These are phyloP conservation scores for Mycena olivaceomarginata DNA, from an alignment of 768 basidiomycete species.

Conservation along the genomic window DNA sequence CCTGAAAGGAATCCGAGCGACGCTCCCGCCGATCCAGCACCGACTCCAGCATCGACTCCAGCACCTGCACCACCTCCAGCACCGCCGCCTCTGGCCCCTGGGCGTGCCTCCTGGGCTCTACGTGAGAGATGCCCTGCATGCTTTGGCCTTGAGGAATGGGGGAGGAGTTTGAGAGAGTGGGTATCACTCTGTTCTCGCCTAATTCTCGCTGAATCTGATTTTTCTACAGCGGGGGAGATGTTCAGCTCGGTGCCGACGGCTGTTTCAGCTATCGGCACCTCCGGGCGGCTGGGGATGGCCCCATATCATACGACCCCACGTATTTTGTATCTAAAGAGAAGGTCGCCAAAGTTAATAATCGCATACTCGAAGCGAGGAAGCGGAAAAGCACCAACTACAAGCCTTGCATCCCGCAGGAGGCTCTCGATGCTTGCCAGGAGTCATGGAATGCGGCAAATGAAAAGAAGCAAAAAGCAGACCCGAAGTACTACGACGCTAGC, in stretches of 20 bases:
- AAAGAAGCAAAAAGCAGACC: not conserved
- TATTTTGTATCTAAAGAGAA: not conserved
- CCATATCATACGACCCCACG: not conserved
- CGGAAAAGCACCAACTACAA: not conserved
- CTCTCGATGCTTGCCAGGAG: not conserved
- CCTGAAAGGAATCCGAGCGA: too few relatives aligned
- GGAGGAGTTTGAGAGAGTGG: not conserved
- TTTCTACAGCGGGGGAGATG: not conserved
- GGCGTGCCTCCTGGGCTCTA: too few relatives aligned
- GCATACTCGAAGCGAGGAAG: not conserved
- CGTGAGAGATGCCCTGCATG: not conserved
- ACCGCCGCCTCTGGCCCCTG: too few relatives aligned
- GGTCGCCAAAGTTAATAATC: not conserved
- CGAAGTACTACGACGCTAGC: not conserved
- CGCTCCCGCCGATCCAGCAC: too few relatives aligned
- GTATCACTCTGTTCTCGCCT: too few relatives aligned
- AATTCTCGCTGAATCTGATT: too few relatives aligned
- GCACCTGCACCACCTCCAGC: too few relatives aligned
- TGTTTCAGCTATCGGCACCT: not conserved
- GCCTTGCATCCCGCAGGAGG: not conserved
- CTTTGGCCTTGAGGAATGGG: not conserved
- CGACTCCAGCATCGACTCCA: too few relatives aligned
- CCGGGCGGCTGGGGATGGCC: not conserved
- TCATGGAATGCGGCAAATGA: not conserved
- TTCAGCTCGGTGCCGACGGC: not conserved